phyloP scores from a whole-genome alignment of 2,329 filamentous ascomycete species.

The Alternaria burnsii region DNA sequence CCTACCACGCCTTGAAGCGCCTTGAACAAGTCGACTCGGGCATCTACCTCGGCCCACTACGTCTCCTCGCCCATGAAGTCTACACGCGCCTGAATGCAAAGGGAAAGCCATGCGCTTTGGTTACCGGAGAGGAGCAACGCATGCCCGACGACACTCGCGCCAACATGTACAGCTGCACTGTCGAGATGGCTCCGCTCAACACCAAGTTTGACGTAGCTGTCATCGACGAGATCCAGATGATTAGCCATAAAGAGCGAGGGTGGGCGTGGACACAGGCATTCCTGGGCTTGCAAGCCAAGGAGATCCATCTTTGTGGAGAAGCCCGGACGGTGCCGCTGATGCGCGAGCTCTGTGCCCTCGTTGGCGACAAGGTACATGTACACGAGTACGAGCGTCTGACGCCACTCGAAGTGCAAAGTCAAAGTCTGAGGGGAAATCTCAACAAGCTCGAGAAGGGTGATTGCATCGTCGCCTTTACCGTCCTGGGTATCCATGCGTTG shows the following conservation, averaged over 20 bases:
- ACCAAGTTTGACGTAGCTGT: conserved; percentile 84
- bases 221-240: conserved; percentile 99
- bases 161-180: conserved; percentile 82
- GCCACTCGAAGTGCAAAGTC: conserved; percentile 71
- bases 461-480: conserved; percentile 86
- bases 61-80: conserved; percentile 92
- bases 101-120: conserved; percentile 76
- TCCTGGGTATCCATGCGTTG: conserved; percentile 80
- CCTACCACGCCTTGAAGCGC: conserved; percentile 88
- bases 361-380: conserved; percentile 83
- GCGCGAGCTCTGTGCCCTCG: conserved; percentile 75
- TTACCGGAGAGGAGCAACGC: conserved; percentile 91
- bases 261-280: conserved; percentile 96
- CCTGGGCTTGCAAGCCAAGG: conserved; percentile 83
- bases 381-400: conserved; percentile 87
- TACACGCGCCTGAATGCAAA: conserved; percentile 84
- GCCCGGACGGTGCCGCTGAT: conserved; percentile 82
- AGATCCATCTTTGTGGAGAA: conserved; percentile 94
- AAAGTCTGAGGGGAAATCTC: conserved; percentile 71
- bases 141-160: conserved; percentile 61
- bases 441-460: conserved; percentile 84
- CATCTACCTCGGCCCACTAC: conserved; percentile 88
- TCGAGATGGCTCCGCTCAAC: conserved; percentile 81
- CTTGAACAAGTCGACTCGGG: conserved; percentile 79
- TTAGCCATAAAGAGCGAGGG: conserved; percentile 78